Percentiles rank a stretch among this genome's conserved stretches.
Conservation (phyloP, 2,329 filamentous ascomycete species). For the Lithohypha guttulata region DNA sequence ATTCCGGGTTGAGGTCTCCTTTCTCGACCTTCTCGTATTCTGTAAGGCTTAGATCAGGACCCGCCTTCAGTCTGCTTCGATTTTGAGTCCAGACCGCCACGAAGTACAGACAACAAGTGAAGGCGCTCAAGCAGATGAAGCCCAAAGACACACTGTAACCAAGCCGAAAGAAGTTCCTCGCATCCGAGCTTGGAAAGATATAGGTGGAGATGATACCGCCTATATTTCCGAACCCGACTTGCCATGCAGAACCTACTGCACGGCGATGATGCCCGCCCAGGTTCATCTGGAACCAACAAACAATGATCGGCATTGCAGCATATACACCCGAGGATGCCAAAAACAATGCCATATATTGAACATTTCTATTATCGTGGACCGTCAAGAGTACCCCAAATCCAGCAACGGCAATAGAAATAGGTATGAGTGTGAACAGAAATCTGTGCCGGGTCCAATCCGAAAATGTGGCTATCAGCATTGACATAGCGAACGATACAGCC, state of each 20-base stretch:
- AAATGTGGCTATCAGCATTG: slow-evolving; percentile 24
- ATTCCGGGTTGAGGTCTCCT: slow-evolving; percentile 21
- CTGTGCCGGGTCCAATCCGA: slow-evolving; percentile 24
- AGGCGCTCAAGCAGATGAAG: slow-evolving; percentile 21
- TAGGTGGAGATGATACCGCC: slow-evolving; percentile 44
- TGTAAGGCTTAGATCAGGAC: slow-evolving; percentile 17
- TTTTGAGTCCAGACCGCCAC: slow-evolving; percentile 31
- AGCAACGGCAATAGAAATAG: slow-evolving; percentile 23
- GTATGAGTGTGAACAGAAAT: slow-evolving; percentile 25
- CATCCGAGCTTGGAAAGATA: slow-evolving; percentile 34
- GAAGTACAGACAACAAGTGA: slow-evolving; percentile 29
- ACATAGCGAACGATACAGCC: slow-evolving; percentile 26
- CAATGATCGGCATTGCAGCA: slow-evolving; percentile 22
- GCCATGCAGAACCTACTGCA: slow-evolving; percentile 39
- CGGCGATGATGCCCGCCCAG: slow-evolving; percentile 41
- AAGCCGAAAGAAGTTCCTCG: slow-evolving; percentile 19
- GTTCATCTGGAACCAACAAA: slow-evolving; percentile 47
- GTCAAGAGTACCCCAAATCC: slow-evolving; percentile 25
- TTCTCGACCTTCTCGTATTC: slow-evolving; percentile 23
- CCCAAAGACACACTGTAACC: slow-evolving; percentile 22
- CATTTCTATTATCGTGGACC: slow-evolving; percentile 20
- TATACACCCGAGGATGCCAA: slow-evolving; percentile 21
- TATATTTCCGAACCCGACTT: slow-evolving; percentile 39
- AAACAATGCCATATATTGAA: slow-evolving; percentile 24
- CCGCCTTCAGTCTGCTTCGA: slow-evolving; percentile 27